Percentiles rank a stretch among this genome's conserved stretches.
These are phyloP conservation scores for Pseudogymnoascus sp. DNA, from an alignment of 2,329 filamentous ascomycete species.

Conservation along the genomic window DNA sequence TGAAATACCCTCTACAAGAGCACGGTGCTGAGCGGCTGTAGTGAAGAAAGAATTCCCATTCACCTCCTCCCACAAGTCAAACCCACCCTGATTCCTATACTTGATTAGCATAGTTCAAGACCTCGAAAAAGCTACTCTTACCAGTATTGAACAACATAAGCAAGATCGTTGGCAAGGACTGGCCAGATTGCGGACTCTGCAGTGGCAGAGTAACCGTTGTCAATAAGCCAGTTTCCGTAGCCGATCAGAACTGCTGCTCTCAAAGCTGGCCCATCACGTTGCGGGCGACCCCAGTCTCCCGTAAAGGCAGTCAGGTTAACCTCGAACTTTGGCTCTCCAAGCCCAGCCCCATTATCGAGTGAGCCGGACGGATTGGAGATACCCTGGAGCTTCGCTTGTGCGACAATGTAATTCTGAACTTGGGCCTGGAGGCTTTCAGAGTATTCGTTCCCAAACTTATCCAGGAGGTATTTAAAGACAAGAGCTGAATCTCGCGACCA, in stretches of 20 bases:
- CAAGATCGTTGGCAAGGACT: slow-evolving; percentile 65
- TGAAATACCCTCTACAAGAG: slow-evolving; percentile 57
- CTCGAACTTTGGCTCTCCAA: slow-evolving; percentile 69
- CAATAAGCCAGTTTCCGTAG: slow-evolving; percentile 65
- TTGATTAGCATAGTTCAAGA: slow-evolving; percentile 3
- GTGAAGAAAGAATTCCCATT: slow-evolving; percentile 74
- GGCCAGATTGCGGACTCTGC: slow-evolving; percentile 56
- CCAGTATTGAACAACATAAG: slow-evolving; percentile 68
- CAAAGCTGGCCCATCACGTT: slow-evolving; percentile 71
- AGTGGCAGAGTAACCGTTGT: slow-evolving; percentile 44
- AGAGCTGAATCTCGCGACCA: slow-evolving; percentile 72
- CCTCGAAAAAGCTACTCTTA: slow-evolving; percentile 13
- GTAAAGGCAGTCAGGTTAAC: slow-evolving; percentile 56
- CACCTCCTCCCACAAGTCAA: slow-evolving; percentile 80
- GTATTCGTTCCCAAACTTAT: slow-evolving; percentile 52
- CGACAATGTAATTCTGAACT: slow-evolving; percentile 59
- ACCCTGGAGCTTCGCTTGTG: slow-evolving; percentile 51
- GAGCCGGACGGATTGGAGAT: slow-evolving; percentile 47
- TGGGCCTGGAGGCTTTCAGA: slow-evolving; percentile 36
- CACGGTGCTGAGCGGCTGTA: slow-evolving; percentile 57
- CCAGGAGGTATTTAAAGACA: slow-evolving; percentile 59
- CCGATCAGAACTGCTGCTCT: slow-evolving; percentile 64
- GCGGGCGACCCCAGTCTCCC: slow-evolving; percentile 65
- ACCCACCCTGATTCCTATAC: slow-evolving; percentile 43
- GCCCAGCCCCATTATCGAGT: slow-evolving; percentile 37